Evolutionary conservation across 768 basidiomycete species (phyloP), one percentile per base, ranked within the genome.

Genomic region (Crassisporium funariophilum): DNA sequence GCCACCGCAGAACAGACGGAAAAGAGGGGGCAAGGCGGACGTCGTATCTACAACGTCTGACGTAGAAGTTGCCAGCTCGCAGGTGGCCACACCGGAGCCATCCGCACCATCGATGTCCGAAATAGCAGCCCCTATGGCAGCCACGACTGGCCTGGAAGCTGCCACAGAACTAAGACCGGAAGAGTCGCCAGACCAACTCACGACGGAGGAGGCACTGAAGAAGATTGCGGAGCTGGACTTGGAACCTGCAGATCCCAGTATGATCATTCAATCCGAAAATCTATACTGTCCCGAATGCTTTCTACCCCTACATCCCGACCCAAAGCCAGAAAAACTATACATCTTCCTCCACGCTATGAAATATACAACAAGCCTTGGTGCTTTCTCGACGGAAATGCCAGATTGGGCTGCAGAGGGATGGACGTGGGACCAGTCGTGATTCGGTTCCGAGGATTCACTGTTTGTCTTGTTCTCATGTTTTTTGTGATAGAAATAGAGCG

Each of bases 271-370:
- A 41, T 61, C 62, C 11, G 73, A 78, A 29, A 72, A 74, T 44
- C 58, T 77, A 15, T 97, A 91, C 68, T 99, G 95, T 63, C 74
- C 80, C 1, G 90, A 92, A 61, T 99, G 95, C 63, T 98, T 89
- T 65, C 73, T 97, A 36, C 97, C 97, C 12, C 69, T 98, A 19
- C 85, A 94, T 47, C 91, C 93, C 9, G 97, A 99, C 67, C 97
- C 95, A 2, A 83, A 81, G 59, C 94, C 95, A 2, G 91, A 94
- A 63, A 83, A 83, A 50, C 72, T 98, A 46, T 98, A 92, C 68
- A 98, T 99, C 55, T 99, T 95, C 69, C 69, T 99, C 60, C 97
- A 99, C 59, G 95, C 97, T 20, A 66, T 89, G 60, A 79, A 79
- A 56, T 98, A 94, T 66, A 88, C 84, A 39, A 86, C 86, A 10